Conservation (phyloP, 345 rosid species). For the Aurinia saxatilis region DNA sequence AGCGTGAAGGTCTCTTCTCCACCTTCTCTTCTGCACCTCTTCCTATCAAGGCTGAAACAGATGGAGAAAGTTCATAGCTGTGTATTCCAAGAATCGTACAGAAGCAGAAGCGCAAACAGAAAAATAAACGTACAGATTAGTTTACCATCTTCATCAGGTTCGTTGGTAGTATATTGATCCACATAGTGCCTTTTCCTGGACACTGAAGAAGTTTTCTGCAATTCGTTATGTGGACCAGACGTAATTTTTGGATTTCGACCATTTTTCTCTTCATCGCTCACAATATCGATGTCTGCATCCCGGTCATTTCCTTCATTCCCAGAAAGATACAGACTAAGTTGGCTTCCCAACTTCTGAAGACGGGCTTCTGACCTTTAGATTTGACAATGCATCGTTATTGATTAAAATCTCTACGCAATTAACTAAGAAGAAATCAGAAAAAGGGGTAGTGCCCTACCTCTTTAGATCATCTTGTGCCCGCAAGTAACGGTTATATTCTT, state of each 20-base stretch:
- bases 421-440: not conserved
- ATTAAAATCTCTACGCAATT: not conserved
- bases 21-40: conserved; percentile 25
- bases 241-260: conserved; percentile 20
- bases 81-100: not conserved
- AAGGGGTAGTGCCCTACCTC: conserved; percentile 37
- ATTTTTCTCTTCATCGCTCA: conserved; percentile 57
- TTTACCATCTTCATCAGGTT: conserved; percentile 36
- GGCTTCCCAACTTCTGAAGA: conserved; percentile 61
- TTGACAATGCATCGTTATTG: conserved; percentile 6
- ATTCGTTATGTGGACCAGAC: conserved; percentile 31
- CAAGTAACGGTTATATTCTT: conserved; percentile 49
- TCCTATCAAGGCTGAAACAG: conserved; percentile 24
- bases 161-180: conserved; percentile 34
- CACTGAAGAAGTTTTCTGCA: conserved; percentile 31
- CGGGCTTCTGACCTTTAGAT: conserved; percentile 64
- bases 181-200: conserved; percentile 35
- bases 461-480: conserved; percentile 66
- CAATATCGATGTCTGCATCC: conserved; percentile 50
- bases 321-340: conserved; percentile 47
- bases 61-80: conserved; percentile 4
- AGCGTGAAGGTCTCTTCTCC: conserved; percentile 38
- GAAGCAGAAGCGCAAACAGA: not conserved
- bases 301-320: conserved; percentile 48
- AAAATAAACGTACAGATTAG: not conserved